Percentiles rank a stretch among this genome's conserved stretches.
Evolutionary conservation across 805 yeast species (phyloP).

Genomic region (Yarrowia porcina): DNA sequence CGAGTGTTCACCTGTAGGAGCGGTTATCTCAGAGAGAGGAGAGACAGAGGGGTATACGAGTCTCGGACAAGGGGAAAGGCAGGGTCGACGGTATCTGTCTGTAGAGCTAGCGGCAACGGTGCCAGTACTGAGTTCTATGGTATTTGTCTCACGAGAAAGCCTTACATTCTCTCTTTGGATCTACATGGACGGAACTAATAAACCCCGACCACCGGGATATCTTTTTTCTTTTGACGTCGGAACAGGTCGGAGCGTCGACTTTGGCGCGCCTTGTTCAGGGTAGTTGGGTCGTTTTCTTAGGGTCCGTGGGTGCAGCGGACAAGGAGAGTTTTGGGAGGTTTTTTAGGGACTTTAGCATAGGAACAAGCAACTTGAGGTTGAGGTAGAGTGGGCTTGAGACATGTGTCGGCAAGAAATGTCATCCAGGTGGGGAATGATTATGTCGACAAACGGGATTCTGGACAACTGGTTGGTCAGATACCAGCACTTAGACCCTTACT

Average conservation of each 20-base stretch:
- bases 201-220: background rate
- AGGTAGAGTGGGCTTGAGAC: background rate
- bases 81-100: no score
- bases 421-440: no score
- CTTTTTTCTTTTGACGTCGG: background rate
- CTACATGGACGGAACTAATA: background rate
- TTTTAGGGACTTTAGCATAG: background rate
- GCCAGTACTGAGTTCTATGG: no score
- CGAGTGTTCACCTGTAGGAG: background rate
- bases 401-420: no score
- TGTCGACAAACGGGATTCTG: no score
- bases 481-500: no score
- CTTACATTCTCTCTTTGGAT: no score
- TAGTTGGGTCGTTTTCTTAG: background rate
- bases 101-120: no score
- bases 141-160: background rate
- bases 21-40: background rate
- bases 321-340: background rate
- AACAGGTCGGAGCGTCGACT: background rate
- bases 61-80: background rate
- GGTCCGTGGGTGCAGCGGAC: constrained; percentile 7
- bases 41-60: background rate
- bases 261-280: background rate
- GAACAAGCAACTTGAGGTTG: background rate
- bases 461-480: no score